Evolutionary conservation across 208 protist species (phyloP), one percentile per base, ranked within the genome.

Genomic region (Acanthamoeba castellanii): DNA sequence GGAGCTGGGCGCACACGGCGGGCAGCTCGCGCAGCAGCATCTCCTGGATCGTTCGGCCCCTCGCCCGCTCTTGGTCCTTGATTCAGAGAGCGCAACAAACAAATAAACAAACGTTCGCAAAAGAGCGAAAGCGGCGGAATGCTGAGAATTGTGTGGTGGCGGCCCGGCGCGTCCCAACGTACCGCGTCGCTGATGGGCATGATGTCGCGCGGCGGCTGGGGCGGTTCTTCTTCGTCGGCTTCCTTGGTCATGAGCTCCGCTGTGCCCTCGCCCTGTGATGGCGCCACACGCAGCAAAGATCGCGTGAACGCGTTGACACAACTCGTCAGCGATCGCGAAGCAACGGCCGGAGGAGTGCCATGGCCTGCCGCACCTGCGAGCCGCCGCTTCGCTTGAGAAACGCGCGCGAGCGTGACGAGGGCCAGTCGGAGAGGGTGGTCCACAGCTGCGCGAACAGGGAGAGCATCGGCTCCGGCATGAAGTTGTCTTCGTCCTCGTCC

Each of bases 381-480:
- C 8, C 50, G 50, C 50, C 50, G 5, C n/a, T 70, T 30, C 22
- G 61, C n/a, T 81, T 81, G 20, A 85, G 18, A 20, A 85, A 57
- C 25, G 76, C 76, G 25, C 76, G 76, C 4, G 76, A 85, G 42
- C 76, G 76, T 20, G 34, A 4, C 5, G 84, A 61, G 55, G 57
- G 59, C 84, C 84, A 91, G 8, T 64, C 34, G n/a, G 84, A 91
- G 30, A 91, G 57, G 8, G 84, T 32, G 22, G 2, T 70, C 84
- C 84, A 91, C 47, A 91, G 55, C 59, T 91, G 84, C 11, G 34
- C 59, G 27, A 91, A 91, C 34, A 91, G 32, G 59, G 84, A 91
- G 22, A 91, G 59, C 57, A 70, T 30, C 8, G 50, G 57, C 34
- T 70, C 30, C 25, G 84, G 59, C 30, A 55, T 70, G 27, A 70